Percentiles rank a stretch among this genome's conserved stretches.
Conservation (phyloP, 73 alveolate genomes). For the Breviolum minutum region DNA sequence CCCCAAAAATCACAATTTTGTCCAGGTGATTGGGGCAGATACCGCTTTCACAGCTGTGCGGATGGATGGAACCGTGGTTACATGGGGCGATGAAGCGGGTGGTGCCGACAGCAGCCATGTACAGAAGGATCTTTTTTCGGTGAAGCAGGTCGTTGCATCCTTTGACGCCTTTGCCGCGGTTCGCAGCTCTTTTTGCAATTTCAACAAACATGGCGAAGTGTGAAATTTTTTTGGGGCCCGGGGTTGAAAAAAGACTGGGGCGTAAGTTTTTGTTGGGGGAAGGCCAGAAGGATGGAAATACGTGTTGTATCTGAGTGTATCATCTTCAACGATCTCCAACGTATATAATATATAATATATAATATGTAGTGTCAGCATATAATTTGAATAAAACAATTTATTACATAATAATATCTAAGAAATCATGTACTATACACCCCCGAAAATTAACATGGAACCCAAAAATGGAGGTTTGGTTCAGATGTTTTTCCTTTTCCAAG, state of each 20-base stretch:
- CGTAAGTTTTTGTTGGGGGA: neutral
- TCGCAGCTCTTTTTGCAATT: neutral
- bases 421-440: neutral
- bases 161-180: conserved; percentile 43
- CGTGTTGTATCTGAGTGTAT: neutral
- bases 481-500: too few species aligned
- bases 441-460: too few species aligned
- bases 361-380: too few species aligned
- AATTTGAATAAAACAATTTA: neutral
- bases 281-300: neutral
- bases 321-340: too few species aligned
- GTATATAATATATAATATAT: too few species aligned
- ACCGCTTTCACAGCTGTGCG: conserved; percentile 39
- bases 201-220: too few species aligned
- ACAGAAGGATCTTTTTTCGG: conserved; percentile 24
- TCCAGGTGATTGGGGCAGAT: conserved; percentile 37
- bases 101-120: conserved; percentile 61
- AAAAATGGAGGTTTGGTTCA: too few species aligned
- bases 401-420: too few species aligned
- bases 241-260: neutral
- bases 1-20: neutral
- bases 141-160: conserved; percentile 35
- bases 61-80: conserved; percentile 28
- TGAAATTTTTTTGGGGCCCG: too few species aligned
- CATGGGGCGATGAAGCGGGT: conserved; percentile 39